phyloP scores from a whole-genome alignment of 352 stramenopile species.

The Phytophthora fragariae region DNA sequence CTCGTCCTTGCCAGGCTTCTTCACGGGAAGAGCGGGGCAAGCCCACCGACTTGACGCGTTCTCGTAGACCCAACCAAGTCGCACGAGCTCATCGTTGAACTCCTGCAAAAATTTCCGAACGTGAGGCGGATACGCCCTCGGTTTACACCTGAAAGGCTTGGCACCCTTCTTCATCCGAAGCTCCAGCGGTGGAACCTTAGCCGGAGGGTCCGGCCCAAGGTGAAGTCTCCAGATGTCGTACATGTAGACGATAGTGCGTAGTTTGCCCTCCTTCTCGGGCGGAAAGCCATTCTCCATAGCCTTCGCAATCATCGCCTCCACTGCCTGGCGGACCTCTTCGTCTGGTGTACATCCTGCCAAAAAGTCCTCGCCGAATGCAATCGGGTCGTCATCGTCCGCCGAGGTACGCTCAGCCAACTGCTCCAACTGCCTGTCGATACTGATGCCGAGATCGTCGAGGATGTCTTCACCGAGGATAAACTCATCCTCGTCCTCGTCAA shows the following conservation, averaged over 20 bases:
- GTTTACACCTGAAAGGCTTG: slow-evolving; percentile 15
- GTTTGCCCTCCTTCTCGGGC: slow-evolving; percentile 2
- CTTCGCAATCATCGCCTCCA: slow-evolving; percentile 9
- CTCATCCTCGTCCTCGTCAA: slow-evolving; percentile 19
- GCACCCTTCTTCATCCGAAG: slow-evolving; percentile 6
- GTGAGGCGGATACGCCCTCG: slow-evolving; percentile 14
- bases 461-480: slow-evolving; percentile 22
- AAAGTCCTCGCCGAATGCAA: slow-evolving; percentile 4
- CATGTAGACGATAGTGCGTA: slow-evolving; percentile 16
- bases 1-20: not conserved
- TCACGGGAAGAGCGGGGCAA: slow-evolving; percentile 8
- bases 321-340: slow-evolving; percentile 4
- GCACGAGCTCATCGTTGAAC: slow-evolving; percentile 20
- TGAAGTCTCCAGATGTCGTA: slow-evolving; percentile 4
- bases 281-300: slow-evolving; percentile 14
- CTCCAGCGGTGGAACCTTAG: slow-evolving; percentile 4
- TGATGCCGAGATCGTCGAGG: slow-evolving; percentile 14
- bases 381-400: slow-evolving; percentile 13
- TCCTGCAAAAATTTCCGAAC: slow-evolving; percentile 9
- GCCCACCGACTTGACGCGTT: slow-evolving; percentile 17
- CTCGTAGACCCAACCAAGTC: slow-evolving; percentile 11
- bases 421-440: slow-evolving; percentile 14
- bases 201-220: not conserved
- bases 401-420: slow-evolving; percentile 8
- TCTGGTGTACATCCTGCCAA: not conserved